Base-by-base conservation (phyloP, 2,329 filamentous ascomycete genomes). In the Microthyrium microscopicum region DNA sequence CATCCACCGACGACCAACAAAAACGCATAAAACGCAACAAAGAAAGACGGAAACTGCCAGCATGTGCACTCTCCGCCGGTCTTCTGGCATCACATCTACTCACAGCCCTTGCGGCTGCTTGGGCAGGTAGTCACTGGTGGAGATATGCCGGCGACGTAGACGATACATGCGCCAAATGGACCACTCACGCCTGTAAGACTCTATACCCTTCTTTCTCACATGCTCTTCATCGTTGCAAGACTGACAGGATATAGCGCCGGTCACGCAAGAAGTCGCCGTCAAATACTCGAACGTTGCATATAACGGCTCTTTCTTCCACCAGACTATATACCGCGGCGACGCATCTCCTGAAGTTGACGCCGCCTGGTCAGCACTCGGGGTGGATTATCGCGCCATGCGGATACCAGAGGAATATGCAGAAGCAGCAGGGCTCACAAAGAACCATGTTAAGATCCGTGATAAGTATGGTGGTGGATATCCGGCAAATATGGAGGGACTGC, bases 391-490 rank as follows among this genome's bases (percentile, higher is more conserved):
- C 7, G 31, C 31, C 6, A 8, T 33, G 9, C 6, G 11, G 12
- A 21, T 33, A 11, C 31, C 31, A 5, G 8, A 8, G 8, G 31
- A 33, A 15, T 8, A 29, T 12, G 19, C 31, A 26, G 9, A n/a
- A 13, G 44, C 46, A 9, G 66, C 64, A 4, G 70, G 69, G 0
- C 50, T 75, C n/a, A 54, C 58, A 1, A 41, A 45, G 5, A 59
- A 65, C 15, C 69, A 73, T 38, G 69, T 74, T 5, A 65, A 68
- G 41, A 57, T 72, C 13, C 58, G 54, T 5, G 49, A 58, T 3
- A 58, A 66, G 33, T 64, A 74, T 41, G 71, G 71, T 0, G 68
- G 68, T 18, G 70, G 70, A 0, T 74, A 61, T 46, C 52, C 66
- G 3, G 66, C 65, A n/a, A 69, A 70, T 26, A 58, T 70, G 2